Evolutionary conservation across 148 eudicot genomes (phyloP).

Genomic region (Arctostaphylos glauca): DNA sequence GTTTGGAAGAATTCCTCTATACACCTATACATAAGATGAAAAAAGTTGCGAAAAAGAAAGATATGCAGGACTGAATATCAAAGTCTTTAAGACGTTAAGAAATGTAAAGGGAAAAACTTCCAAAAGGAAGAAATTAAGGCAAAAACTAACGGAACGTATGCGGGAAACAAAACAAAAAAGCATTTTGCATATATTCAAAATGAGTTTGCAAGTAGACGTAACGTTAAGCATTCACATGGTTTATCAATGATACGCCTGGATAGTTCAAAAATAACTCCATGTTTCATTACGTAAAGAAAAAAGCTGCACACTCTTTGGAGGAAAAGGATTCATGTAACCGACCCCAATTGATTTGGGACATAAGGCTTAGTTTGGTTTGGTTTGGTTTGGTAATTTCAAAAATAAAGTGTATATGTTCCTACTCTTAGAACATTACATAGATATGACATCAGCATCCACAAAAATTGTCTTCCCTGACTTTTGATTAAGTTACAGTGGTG

Average conservation of each 20-base stretch:
- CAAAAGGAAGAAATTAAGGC: not conserved
- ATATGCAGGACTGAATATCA: not conserved
- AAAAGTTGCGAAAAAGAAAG: constrained; percentile 12
- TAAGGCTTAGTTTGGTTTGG: no score
- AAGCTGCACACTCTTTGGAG: not conserved
- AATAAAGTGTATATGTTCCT: not conserved
- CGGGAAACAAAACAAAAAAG: not conserved
- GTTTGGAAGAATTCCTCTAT: constrained; percentile 43
- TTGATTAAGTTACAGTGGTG: not conserved
- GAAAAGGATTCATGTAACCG: no score
- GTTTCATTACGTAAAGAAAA: not conserved
- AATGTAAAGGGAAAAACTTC: not conserved
- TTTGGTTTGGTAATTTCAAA: no score
- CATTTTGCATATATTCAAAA: not conserved
- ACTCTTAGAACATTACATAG: not conserved
- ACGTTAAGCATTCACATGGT: not conserved
- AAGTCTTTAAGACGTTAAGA: not conserved
- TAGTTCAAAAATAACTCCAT: not conserved
- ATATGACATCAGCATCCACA: not conserved
- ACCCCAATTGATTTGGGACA: no score
- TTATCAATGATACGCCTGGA: not conserved
- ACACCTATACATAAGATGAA: constrained; percentile 30
- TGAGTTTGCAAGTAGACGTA: not conserved
- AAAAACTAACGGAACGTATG: not conserved
- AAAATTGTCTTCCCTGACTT: not conserved